phyloP scores from a whole-genome alignment of 495 filamentous ascomycete species.

The Amniculicola lignicola region DNA sequence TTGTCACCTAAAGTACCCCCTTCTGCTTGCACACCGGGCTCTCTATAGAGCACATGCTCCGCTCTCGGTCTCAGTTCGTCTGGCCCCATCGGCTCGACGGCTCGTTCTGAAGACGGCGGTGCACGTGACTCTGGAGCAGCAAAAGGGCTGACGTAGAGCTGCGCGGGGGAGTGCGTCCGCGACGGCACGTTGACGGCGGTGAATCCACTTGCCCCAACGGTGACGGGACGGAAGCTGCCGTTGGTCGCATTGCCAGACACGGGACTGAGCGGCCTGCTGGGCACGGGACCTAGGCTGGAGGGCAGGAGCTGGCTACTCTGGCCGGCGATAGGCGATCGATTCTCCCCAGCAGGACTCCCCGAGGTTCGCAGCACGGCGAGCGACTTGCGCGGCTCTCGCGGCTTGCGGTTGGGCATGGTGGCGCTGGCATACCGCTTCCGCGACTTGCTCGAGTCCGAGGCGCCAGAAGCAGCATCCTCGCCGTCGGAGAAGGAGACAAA shows the following conservation, averaged over 20 bases:
- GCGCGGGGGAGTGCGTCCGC: not conserved
- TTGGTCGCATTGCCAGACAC: conserved; percentile 19
- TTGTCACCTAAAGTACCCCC: no score
- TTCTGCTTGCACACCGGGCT: no score
- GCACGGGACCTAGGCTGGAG: not conserved
- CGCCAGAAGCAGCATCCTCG: not conserved
- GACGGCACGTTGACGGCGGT: conserved; percentile 6
- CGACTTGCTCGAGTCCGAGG: not conserved
- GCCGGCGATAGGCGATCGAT: not conserved
- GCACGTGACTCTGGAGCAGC: not conserved
- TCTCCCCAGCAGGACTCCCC: conserved; percentile 3
- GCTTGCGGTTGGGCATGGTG: not conserved
- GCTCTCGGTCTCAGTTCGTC: no score
- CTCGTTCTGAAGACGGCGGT: not conserved
- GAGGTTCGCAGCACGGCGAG: no score
- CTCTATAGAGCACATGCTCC: no score
- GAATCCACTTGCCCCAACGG: conserved; percentile 7
- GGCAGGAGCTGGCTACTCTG: not conserved
- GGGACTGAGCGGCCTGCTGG: conserved; percentile 18
- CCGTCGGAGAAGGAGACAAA: conserved; percentile 5
- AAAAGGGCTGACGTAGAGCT: not conserved
- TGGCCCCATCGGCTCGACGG: no score
- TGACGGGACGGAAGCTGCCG: not conserved
- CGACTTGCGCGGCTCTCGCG: conserved; percentile 20
- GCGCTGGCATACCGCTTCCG: conserved; percentile 11